Conservation (phyloP, 2,329 filamentous ascomycete genomes). For the Diaporthe humulicola region DNA sequence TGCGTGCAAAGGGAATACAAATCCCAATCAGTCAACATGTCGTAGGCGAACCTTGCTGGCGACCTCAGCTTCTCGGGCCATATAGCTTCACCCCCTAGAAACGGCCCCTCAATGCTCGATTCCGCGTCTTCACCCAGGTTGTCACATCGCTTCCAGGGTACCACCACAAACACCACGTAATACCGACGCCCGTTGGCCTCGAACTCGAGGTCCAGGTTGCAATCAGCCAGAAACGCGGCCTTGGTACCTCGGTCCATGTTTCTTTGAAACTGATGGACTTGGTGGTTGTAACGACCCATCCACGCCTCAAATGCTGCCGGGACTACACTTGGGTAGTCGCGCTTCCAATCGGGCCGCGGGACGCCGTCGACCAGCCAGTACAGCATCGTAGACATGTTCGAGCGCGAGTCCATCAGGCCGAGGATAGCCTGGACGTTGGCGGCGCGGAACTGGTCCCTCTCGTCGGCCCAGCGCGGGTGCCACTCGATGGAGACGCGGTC, state of each 20-base stretch:
- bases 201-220: background rate
- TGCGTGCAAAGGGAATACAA: no score
- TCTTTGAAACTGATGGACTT: no score
- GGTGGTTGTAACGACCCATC: no score
- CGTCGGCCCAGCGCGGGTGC: background rate
- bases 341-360: slow-evolving; percentile 17
- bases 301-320: background rate
- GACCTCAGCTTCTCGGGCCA: background rate
- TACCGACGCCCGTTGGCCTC: slow-evolving; percentile 20
- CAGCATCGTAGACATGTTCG: background rate
- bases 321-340: slow-evolving; percentile 3
- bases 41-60: background rate
- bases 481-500: slow-evolving; percentile 18
- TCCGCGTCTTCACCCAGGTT: no score
- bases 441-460: background rate
- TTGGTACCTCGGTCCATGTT: background rate
- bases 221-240: background rate
- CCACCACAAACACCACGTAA: slow-evolving; percentile 11
- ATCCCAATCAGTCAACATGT: background rate
- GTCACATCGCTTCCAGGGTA: background rate
- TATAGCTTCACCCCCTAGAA: background rate
- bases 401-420: background rate
- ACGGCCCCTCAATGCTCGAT: background rate
- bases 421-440: background rate
- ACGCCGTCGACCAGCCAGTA: slow-evolving; percentile 24